phyloP scores from a whole-genome alignment of 306 rosid species.

The Vigna angularis region DNA sequence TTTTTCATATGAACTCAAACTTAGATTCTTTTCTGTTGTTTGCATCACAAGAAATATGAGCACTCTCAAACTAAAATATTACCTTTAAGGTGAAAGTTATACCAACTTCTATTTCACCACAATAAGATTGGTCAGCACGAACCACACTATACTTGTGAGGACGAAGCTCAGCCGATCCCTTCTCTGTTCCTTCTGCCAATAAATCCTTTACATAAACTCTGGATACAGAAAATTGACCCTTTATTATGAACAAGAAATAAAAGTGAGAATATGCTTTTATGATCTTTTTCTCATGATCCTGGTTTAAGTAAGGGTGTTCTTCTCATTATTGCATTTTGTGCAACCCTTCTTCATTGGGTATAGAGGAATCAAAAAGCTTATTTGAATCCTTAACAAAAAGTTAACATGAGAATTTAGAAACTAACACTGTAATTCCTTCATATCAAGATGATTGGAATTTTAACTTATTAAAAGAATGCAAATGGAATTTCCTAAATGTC shows the following conservation, averaged over 20 bases:
- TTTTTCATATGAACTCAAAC: constrained; percentile 29
- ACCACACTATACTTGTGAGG: constrained; percentile 70
- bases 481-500: no score
- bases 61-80: constrained; percentile 13
- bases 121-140: constrained; percentile 57
- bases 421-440: not conserved
- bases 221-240: constrained; percentile 7
- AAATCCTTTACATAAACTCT: constrained; percentile 63
- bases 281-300: constrained; percentile 9
- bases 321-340: constrained; percentile 13
- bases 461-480: no score
- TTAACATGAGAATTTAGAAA: not conserved
- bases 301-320: not conserved
- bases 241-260: constrained; percentile 10
- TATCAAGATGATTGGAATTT: no score
- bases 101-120: constrained; percentile 81
- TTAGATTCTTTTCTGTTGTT: not conserved
- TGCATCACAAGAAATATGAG: constrained; percentile 30
- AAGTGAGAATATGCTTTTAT: not conserved
- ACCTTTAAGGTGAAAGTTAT: constrained; percentile 70
- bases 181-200: constrained; percentile 65
- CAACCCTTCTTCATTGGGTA: constrained; percentile 10
- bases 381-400: not conserved
- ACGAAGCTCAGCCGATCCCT: constrained; percentile 62
- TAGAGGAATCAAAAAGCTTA: not conserved